A percentile compares a stretch with the other conserved stretches of the same genome.
phyloP scores from a whole-genome alignment of 2,329 filamentous ascomycete genomes.

The Diplodia corticola region DNA sequence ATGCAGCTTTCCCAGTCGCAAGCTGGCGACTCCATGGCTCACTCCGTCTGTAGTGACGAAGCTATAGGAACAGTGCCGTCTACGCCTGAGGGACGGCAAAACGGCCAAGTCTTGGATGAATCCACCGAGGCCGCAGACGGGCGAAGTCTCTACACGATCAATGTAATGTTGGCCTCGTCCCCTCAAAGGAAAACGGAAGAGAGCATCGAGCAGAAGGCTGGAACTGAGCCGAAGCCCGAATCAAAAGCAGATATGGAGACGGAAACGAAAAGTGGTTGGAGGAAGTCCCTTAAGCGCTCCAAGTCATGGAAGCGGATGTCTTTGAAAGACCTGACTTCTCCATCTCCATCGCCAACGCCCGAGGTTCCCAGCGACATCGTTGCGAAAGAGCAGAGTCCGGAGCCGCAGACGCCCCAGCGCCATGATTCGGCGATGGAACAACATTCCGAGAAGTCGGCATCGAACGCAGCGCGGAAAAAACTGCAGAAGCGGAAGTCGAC shows the following conservation, averaged over 20 bases:
- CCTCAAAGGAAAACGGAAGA: background rate
- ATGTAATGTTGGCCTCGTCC: background rate
- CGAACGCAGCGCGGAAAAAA: background rate
- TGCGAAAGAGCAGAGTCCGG: background rate
- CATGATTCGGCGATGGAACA: constrained; percentile 16
- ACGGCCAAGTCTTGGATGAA: background rate
- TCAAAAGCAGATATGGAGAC: background rate
- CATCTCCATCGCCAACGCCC: background rate
- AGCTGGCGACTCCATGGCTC: background rate
- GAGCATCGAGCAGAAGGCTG: background rate
- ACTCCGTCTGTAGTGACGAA: background rate
- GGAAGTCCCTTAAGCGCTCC: constrained; percentile 4
- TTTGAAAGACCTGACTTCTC: background rate
- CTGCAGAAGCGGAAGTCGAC: constrained; percentile 37
- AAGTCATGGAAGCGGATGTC: constrained; percentile 20
- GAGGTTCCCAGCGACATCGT: background rate
- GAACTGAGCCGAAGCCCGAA: background rate
- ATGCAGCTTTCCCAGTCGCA: background rate
- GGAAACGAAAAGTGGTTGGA: background rate
- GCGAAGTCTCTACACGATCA: constrained; percentile 1
- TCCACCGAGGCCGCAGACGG: background rate
- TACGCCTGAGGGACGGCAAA: background rate
- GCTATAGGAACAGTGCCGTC: background rate
- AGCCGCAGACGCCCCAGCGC: background rate
- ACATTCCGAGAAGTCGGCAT: background rate